phyloP scores from a whole-genome alignment of 1,139 yeast species.

The Arxiozyma heterogenica region DNA sequence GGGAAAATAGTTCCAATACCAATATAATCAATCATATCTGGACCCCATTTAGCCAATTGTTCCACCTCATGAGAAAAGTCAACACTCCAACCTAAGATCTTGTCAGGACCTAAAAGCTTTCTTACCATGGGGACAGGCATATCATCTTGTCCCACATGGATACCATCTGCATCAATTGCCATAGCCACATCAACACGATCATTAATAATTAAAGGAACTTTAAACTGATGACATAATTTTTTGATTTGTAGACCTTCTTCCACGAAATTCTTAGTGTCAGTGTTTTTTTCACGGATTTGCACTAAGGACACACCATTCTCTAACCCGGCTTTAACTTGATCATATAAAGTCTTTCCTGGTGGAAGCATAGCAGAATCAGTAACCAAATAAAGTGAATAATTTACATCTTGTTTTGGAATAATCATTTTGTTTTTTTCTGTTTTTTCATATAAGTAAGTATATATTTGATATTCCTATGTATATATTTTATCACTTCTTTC shows the following conservation, averaged over 20 bases:
- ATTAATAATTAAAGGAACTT: slow-evolving; percentile 75
- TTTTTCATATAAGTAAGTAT: neutral
- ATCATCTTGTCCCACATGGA: slow-evolving; percentile 92
- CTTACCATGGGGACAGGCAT: slow-evolving; percentile 61
- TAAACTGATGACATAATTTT: slow-evolving; percentile 45
- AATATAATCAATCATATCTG: slow-evolving; percentile 59
- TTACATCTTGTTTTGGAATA: slow-evolving; percentile 31
- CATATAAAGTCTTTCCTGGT: slow-evolving; percentile 45
- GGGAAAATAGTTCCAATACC: slow-evolving; percentile 81
- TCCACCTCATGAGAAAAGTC: slow-evolving; percentile 50
- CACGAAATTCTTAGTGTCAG: slow-evolving; percentile 62
- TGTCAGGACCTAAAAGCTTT: slow-evolving; percentile 56
- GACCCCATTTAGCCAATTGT: slow-evolving; percentile 42
- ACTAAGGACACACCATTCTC: slow-evolving; percentile 70
- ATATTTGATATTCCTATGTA: neutral
- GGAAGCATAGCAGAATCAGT: slow-evolving; percentile 79
- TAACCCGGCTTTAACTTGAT: slow-evolving; percentile 55
- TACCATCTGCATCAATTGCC: slow-evolving; percentile 85
- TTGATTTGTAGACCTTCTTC: slow-evolving; percentile 54
- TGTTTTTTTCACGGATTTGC: slow-evolving; percentile 73
- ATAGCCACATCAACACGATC: slow-evolving; percentile 85
- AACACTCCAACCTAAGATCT: slow-evolving; percentile 75
- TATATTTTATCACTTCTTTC: no score
- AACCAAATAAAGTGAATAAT: slow-evolving; percentile 66
- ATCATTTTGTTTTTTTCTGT: slow-evolving; percentile 7